Percentiles rank a stretch among this genome's conserved stretches.
Evolutionary conservation across 83 land plant species (phyloP).

Genomic region (Thuja plicata): DNA sequence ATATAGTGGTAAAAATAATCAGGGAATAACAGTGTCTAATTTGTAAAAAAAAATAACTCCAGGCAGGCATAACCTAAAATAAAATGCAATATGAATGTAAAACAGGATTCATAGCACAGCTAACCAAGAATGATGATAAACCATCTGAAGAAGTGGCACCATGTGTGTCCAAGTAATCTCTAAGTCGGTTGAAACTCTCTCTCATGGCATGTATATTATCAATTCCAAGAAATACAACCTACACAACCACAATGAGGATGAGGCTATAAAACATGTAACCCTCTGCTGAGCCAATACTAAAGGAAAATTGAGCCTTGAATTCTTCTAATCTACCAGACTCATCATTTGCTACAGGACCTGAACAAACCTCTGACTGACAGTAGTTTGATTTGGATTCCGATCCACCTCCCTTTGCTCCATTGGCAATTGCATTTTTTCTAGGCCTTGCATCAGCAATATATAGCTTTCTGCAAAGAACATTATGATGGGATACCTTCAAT

Average conservation of each 20-base stretch:
- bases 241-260: background rate
- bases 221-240: constrained; percentile 97
- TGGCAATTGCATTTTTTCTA: constrained; percentile 95
- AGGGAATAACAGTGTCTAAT: background rate
- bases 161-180: constrained; percentile 91
- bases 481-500: background rate
- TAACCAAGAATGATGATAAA: constrained; percentile 87
- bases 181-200: constrained; percentile 80
- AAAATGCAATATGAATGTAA: background rate
- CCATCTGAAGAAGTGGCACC: constrained; percentile 97
- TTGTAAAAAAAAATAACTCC: background rate
- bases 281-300: background rate
- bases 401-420: constrained; percentile 99
- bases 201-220: constrained; percentile 99
- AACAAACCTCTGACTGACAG: constrained; percentile 84
- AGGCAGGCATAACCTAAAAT: background rate
- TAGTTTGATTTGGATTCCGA: constrained; percentile 98
- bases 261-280: background rate
- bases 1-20: background rate
- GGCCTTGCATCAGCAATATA: constrained; percentile 99
- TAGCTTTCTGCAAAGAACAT: constrained; percentile 66
- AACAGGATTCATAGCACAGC: constrained; percentile 17
- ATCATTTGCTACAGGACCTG: background rate
- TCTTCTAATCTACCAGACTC: background rate
- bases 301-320: background rate